Percentiles rank a stretch among this genome's conserved stretches.
Evolutionary conservation across 2,329 filamentous ascomycete genomes (phyloP).

Genomic region (Chrysoporthe puriensis): DNA sequence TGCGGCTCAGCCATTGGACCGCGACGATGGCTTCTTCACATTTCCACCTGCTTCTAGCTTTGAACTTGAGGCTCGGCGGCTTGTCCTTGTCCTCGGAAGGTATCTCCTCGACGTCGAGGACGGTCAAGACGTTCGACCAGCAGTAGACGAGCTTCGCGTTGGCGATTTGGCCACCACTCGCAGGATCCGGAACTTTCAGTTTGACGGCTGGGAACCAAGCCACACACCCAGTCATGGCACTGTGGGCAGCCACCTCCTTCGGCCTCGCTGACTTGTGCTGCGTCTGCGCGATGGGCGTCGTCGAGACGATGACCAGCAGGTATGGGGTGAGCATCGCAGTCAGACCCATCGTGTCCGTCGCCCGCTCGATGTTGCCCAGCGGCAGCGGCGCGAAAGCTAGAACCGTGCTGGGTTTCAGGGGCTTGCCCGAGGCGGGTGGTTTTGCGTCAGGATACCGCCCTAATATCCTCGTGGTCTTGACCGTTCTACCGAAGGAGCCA

Average conservation of each 20-base stretch:
- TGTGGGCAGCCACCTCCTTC: conserved; percentile 87
- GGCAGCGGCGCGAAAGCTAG: conserved; percentile 89
- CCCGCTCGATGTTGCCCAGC: conserved; percentile 89
- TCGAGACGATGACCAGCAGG: conserved; percentile 93
- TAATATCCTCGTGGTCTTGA: conserved; percentile 88
- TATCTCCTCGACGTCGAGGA: conserved; percentile 83
- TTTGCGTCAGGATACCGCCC: conserved; percentile 83
- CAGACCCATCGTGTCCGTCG: conserved; percentile 84
- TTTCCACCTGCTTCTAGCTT: conserved; percentile 84
- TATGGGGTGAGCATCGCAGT: conserved; percentile 97
- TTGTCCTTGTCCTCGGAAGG: conserved; percentile 72
- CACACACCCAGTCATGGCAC: conserved; percentile 88
- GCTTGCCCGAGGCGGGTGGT: conserved; percentile 60
- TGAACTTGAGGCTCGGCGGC: conserved; percentile 78
- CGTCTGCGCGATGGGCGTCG: conserved; percentile 92
- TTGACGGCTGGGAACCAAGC: conserved; percentile 98
- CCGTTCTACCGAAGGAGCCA: conserved; percentile 79
- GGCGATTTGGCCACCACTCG: conserved; percentile 70
- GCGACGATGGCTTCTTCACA: conserved; percentile 95
- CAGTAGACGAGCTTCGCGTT: conserved; percentile 93
- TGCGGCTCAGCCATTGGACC: conserved; percentile 94
- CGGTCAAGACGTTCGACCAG: conserved; percentile 97
- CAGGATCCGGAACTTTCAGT: conserved; percentile 74
- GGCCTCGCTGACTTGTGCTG: conserved; percentile 92
- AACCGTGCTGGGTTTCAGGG: conserved; percentile 89